Base-by-base conservation (phyloP, 129 eudicot genomes). In the Pseudognaphalium luteoalbum region DNA sequence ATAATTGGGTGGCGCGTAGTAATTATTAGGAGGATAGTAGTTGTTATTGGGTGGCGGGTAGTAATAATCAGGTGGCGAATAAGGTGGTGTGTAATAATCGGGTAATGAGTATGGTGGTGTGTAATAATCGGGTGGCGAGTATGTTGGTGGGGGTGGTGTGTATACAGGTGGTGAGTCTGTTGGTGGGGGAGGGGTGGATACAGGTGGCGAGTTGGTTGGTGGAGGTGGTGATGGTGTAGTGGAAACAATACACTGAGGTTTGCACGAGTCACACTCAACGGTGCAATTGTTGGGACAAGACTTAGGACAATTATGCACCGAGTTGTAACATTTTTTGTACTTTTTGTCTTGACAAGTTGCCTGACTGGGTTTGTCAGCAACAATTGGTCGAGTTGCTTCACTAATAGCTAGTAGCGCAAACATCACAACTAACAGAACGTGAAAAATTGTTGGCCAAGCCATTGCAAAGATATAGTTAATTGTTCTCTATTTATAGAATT, bases 261-360 rank as follows among this genome's bases (percentile, higher is more conserved):
- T 83, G 78, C 96, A 88, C 2, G 96, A 88, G 58, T 47, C 76
- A 74, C 93, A 90, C 56, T 90, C 81, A 9, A 88, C 93, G 2
- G 72, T 60, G 70, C 96, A 91, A 1, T 79, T 58, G 54, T 88
- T 63, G 35, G 92, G 91, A 68, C 93, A 90, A 76, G 80, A 88
- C 79, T 90, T 87, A 14, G 96, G 96, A 50, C 92, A 90, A 16
- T 80, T 89, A 83, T 90, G 91, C 67, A 67, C 91, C 60, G 86
- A 70, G 61, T 88, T 91, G 56, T 86, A 56, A 28, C 96, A 91
- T 11, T 60, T 9, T 73, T 88, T 91, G 88, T 76, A 86, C 20
- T 68, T 64, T 33, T 66, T 56, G 57, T 69, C 73, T 61, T 37
- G 66, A 39, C 94, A 91, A 0, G 73, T 80, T 62, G 91, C 91